phyloP scores from a whole-genome alignment of 148 eudicot species.

The Rhododendron griersonianum region DNA sequence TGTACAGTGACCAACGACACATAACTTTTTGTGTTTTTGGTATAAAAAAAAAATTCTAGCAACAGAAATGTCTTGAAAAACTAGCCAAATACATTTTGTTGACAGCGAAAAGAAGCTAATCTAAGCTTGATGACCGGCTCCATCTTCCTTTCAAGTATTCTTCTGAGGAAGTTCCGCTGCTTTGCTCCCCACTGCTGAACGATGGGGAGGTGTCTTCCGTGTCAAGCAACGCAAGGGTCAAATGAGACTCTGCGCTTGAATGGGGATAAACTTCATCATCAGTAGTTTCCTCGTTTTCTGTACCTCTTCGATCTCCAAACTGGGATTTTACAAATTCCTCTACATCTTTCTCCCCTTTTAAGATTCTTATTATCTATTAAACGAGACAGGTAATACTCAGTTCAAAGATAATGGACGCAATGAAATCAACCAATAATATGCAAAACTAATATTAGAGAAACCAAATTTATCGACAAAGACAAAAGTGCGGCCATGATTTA shows the following conservation, averaged over 20 bases:
- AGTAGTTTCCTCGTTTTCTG: background rate
- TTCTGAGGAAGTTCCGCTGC: conserved; percentile 41
- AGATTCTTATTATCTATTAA: conserved; percentile 50
- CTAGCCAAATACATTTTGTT: too few relatives aligned
- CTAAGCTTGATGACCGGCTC: conserved; percentile 46
- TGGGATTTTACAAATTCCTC: too few relatives aligned
- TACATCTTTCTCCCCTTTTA: conserved; percentile 46
- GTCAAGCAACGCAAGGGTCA: conserved; percentile 64
- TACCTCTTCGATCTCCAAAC: too few relatives aligned
- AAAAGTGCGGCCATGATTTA: background rate
- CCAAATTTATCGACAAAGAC: background rate
- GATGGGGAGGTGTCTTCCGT: conserved; percentile 44
- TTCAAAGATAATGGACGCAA: background rate
- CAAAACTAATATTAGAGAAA: background rate
- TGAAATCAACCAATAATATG: background rate
- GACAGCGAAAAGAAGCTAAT: conserved; percentile 20
- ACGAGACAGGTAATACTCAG: background rate
- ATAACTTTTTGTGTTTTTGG: too few relatives aligned
- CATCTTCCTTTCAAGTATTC: conserved; percentile 58
- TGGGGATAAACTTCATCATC: conserved; percentile 77
- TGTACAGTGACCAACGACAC: background rate
- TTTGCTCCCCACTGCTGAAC: conserved; percentile 43
- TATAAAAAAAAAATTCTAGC: too few relatives aligned
- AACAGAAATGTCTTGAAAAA: background rate
- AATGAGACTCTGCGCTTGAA: conserved; percentile 45